Conservation (phyloP, 768 basidiomycete genomes). For the Tephrocybe sp. region DNA sequence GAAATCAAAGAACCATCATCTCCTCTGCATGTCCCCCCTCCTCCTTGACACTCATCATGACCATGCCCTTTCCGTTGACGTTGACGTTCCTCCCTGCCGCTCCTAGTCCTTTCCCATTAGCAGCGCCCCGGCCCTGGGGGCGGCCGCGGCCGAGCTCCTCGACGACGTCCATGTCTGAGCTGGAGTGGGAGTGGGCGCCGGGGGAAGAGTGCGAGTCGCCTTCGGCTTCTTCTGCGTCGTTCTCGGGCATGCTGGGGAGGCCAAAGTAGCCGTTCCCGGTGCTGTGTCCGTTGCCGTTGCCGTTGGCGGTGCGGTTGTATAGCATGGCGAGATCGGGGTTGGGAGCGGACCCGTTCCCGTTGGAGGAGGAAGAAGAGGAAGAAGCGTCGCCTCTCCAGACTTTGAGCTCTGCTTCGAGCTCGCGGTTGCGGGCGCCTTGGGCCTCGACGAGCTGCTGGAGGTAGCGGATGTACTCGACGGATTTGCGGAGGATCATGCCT, state of each 20-base stretch:
- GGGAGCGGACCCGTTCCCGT: neutral
- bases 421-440: slow-evolving; percentile 76
- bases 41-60: slow-evolving; percentile 10
- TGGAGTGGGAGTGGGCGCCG: too few species aligned
- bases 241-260: slow-evolving; percentile 33
- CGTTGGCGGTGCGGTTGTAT: too few species aligned
- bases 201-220: too few species aligned
- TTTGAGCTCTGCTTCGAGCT: slow-evolving; percentile 73
- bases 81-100: slow-evolving; percentile 10
- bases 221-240: slow-evolving; percentile 1
- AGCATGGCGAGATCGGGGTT: too few species aligned
- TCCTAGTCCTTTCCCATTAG: slow-evolving; percentile 9
- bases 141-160: slow-evolving; percentile 11
- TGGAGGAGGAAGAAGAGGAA: neutral
- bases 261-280: slow-evolving; percentile 22
- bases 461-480: slow-evolving; percentile 78
- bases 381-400: slow-evolving; percentile 27
- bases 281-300: neutral
- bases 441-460: slow-evolving; percentile 84
- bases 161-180: slow-evolving; percentile 22
- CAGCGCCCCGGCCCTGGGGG: too few species aligned
- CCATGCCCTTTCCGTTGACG: neutral
- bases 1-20: slow-evolving; percentile 22
- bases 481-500: slow-evolving; percentile 89
- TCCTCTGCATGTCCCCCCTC: slow-evolving; percentile 19